phyloP scores from a whole-genome alignment of 1,284 basidiomycete genomes.

The Pascua guehoae region DNA sequence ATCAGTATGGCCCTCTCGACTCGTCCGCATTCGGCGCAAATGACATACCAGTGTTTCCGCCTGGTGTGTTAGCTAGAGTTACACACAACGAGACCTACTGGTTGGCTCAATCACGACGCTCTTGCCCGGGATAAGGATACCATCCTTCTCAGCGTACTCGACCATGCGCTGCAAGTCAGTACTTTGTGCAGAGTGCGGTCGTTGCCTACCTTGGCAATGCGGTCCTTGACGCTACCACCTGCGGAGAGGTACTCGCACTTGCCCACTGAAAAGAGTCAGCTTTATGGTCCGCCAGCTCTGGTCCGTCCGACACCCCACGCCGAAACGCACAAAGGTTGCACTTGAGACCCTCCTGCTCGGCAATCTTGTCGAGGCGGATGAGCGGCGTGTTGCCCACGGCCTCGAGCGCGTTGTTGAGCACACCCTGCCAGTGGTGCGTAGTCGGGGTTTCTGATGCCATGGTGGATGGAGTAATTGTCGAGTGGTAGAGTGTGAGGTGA shows the following conservation, averaged over 20 bases:
- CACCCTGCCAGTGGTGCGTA: constrained; percentile 46
- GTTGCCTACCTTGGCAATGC: constrained; percentile 69
- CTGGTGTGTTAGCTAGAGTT: constrained; percentile 34
- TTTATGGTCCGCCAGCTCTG: neutral
- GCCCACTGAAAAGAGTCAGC: constrained; percentile 58
- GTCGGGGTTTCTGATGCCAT: constrained; percentile 2
- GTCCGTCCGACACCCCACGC: neutral
- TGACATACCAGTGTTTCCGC: constrained; percentile 83
- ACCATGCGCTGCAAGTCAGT: constrained; percentile 68
- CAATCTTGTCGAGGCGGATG: constrained; percentile 77
- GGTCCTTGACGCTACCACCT: constrained; percentile 92
- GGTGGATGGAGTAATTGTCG: neutral
- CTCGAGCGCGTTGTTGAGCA: constrained; percentile 73
- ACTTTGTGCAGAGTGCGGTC: neutral
- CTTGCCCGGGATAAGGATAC: constrained; percentile 78
- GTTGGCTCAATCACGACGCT: constrained; percentile 87
- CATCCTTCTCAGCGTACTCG: constrained; percentile 81
- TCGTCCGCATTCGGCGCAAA: neutral
- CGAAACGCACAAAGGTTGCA: constrained; percentile 78
- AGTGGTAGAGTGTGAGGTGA: neutral
- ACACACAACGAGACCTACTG: constrained; percentile 23
- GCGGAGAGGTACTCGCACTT: constrained; percentile 88
- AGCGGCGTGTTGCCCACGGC: constrained; percentile 89
- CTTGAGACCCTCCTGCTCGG: constrained; percentile 67
- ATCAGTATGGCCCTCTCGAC: neutral